These are phyloP conservation scores for Trichosanthes truncata DNA, from an alignment of 306 rosid species.

Conservation along the genomic window DNA sequence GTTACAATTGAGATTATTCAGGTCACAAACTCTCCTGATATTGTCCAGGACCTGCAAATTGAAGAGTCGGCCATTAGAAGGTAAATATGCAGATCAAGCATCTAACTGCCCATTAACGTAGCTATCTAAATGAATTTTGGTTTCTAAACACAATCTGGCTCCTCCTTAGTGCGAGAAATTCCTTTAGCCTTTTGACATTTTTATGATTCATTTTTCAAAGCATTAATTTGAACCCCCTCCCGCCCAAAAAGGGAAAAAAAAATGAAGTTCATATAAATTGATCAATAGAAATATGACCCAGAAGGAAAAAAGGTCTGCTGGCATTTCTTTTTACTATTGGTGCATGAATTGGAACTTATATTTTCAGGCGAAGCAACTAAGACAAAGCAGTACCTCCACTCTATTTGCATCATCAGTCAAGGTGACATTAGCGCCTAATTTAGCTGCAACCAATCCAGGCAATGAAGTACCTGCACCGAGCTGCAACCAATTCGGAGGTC, in stretches of 20 bases:
- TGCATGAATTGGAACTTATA: neutral
- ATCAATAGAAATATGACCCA: neutral
- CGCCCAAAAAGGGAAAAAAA: neutral
- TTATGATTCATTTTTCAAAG: neutral
- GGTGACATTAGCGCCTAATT: slow-evolving; percentile 62
- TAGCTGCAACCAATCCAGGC: slow-evolving; percentile 80
- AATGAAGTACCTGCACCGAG: slow-evolving; percentile 81
- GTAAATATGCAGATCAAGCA: neutral
- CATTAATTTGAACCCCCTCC: neutral
- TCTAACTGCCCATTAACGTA: neutral
- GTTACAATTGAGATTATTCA: slow-evolving; percentile 61
- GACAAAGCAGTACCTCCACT: slow-evolving; percentile 37
- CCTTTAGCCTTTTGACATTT: neutral
- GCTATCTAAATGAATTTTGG: neutral
- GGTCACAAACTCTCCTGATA: slow-evolving; percentile 57
- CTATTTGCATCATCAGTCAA: slow-evolving; percentile 49
- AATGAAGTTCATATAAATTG: neutral
- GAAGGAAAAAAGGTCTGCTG: neutral
- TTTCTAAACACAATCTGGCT: neutral
- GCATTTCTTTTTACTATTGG: neutral
- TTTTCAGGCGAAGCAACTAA: neutral
- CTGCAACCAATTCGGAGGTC: slow-evolving; percentile 21
- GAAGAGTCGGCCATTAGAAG: slow-evolving; percentile 10
- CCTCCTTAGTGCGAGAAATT: neutral
- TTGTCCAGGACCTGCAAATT: slow-evolving; percentile 68